Percentiles rank a stretch among this genome's conserved stretches.
Conservation (phyloP, 805 yeast genomes). For the Zygotorulaspora sp. region DNA sequence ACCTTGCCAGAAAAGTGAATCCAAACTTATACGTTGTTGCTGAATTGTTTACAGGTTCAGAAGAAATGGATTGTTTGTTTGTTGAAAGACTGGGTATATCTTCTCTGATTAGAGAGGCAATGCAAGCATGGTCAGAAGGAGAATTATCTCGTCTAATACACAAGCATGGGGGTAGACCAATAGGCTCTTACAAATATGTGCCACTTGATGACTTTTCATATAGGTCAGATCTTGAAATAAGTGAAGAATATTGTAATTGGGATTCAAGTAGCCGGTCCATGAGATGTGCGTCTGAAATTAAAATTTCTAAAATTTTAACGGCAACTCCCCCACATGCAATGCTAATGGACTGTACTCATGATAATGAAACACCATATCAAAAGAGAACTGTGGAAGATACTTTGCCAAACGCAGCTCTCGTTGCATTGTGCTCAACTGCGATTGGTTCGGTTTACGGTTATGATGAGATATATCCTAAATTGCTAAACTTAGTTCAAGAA, state of each 20-base stretch:
- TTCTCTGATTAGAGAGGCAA: constrained; percentile 89
- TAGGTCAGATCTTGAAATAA: constrained; percentile 49
- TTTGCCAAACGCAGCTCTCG: constrained; percentile 89
- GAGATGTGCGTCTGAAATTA: constrained; percentile 52
- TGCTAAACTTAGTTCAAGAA: constrained; percentile 79
- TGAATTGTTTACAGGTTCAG: constrained; percentile 89
- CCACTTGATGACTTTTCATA: constrained; percentile 73
- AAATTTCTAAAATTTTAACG: constrained; percentile 60
- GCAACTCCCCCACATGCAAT: constrained; percentile 85
- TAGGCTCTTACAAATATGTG: constrained; percentile 81
- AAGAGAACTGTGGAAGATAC: constrained; percentile 93
- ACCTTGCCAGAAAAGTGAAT: constrained; percentile 78
- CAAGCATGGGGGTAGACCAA: constrained; percentile 91
- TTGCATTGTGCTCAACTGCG: constrained; percentile 88
- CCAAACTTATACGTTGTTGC: constrained; percentile 91
- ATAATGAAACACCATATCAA: constrained; percentile 83
- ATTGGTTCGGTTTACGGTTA: constrained; percentile 92
- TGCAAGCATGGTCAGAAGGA: constrained; percentile 89
- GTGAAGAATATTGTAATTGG: constrained; percentile 24
- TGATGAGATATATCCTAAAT: constrained; percentile 83
- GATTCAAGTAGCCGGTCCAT: constrained; percentile 16
- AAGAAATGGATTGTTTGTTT: constrained; percentile 80
- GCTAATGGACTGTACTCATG: constrained; percentile 97
- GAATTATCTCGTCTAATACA: constrained; percentile 85
- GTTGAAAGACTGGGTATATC: constrained; percentile 89